Evolutionary conservation across 768 basidiomycete species (phyloP).

Genomic region (Psilocybe tampanensis): DNA sequence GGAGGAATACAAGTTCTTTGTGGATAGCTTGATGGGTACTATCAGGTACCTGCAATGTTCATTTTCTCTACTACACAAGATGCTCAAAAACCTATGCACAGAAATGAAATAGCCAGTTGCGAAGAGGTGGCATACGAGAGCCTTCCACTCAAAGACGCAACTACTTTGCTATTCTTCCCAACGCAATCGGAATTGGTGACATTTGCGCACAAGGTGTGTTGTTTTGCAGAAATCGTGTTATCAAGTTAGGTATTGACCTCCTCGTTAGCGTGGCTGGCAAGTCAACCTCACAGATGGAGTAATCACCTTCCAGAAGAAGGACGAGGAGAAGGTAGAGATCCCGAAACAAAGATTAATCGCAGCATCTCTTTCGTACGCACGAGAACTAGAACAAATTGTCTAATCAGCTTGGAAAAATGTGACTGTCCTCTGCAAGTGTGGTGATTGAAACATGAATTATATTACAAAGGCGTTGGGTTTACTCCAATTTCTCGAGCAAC

Average conservation of each 20-base stretch:
- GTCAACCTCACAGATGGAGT: conserved; percentile 69
- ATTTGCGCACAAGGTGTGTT: conserved; percentile 77
- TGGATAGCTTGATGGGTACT: conserved; percentile 92
- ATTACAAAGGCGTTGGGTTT: conserved; percentile 11
- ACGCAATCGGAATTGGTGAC: conserved; percentile 74
- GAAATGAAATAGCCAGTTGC: conserved; percentile 96
- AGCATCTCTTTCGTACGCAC: conserved; percentile 77
- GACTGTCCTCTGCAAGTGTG: conserved; percentile 17
- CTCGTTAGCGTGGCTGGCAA: conserved; percentile 77
- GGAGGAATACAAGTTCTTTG: conserved; percentile 94
- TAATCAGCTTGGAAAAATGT: conserved; percentile 35
- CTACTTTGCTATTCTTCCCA: conserved; percentile 90
- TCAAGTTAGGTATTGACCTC: conserved; percentile 8
- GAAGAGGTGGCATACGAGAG: conserved; percentile 94
- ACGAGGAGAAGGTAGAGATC: conserved; percentile 83
- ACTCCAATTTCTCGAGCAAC: conserved; percentile 43
- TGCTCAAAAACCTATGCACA: conserved; percentile 28
- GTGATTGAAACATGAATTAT: conserved; percentile 17
- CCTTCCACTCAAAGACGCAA: conserved; percentile 87
- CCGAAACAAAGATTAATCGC: conserved; percentile 84
- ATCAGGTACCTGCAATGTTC: conserved; percentile 63
- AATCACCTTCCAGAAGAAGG: conserved; percentile 80
- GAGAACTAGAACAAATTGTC: conserved; percentile 91
- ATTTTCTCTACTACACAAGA: not conserved
- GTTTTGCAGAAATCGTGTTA: not conserved